Conservation (phyloP, 2,329 filamentous ascomycete species). For the Xylariaceae sp. region DNA sequence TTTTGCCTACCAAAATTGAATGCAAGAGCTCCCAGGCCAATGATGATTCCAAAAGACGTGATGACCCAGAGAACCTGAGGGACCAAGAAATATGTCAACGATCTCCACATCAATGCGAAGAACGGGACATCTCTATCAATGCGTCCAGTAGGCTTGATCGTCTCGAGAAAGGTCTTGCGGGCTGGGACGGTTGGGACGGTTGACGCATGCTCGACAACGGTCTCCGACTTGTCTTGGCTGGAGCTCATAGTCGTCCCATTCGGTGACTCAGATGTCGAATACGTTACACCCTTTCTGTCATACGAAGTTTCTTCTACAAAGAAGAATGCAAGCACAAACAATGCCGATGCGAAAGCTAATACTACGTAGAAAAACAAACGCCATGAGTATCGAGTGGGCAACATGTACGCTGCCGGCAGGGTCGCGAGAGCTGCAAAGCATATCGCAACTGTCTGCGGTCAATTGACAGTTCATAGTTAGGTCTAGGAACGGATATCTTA, state of each 20-base stretch:
- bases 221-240: slow-evolving; percentile 26
- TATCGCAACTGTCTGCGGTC: slow-evolving; percentile 41
- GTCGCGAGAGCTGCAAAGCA: slow-evolving; percentile 56
- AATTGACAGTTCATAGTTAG: background rate
- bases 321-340: slow-evolving; percentile 46
- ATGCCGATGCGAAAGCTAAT: slow-evolving; percentile 49
- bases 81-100: slow-evolving; percentile 43
- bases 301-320: slow-evolving; percentile 53
- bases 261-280: background rate
- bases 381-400: slow-evolving; percentile 57
- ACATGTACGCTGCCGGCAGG: slow-evolving; percentile 60
- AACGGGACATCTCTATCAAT: slow-evolving; percentile 39
- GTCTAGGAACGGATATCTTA: slow-evolving; percentile 15
- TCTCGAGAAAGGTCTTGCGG: slow-evolving; percentile 39
- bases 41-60: slow-evolving; percentile 44
- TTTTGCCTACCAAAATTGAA: slow-evolving; percentile 37
- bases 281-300: slow-evolving; percentile 25
- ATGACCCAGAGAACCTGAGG: slow-evolving; percentile 47
- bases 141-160: slow-evolving; percentile 37
- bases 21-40: slow-evolving; percentile 43
- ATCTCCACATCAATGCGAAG: slow-evolving; percentile 40
- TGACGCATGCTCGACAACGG: slow-evolving; percentile 18
- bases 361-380: slow-evolving; percentile 61
- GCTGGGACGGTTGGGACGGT: slow-evolving; percentile 27
- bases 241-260: background rate